Evolutionary conservation across 768 basidiomycete species (phyloP).

Genomic region (Cystofilobasidium bisporidii): DNA sequence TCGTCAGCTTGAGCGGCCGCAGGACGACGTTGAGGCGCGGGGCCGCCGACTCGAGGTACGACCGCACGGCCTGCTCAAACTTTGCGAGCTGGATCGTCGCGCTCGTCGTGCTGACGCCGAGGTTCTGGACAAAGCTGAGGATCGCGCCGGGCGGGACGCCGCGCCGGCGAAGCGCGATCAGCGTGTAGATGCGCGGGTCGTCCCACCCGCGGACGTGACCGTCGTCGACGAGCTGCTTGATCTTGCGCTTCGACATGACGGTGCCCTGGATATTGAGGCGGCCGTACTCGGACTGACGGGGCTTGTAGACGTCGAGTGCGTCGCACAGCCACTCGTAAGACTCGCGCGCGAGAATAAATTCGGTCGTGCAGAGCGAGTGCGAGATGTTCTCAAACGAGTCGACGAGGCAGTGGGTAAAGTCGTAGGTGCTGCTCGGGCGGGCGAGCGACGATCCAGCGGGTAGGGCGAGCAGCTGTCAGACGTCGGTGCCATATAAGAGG

Average conservation of each 20-base stretch:
- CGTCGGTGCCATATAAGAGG: no score
- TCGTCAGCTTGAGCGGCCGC: conserved; percentile 76
- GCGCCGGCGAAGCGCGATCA: conserved; percentile 86
- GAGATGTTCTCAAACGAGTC: conserved; percentile 99
- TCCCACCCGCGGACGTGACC: conserved; percentile 87
- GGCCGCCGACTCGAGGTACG: conserved; percentile 77
- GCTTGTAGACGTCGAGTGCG: conserved; percentile 92
- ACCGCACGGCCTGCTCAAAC: conserved; percentile 80
- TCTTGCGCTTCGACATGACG: conserved; percentile 93
- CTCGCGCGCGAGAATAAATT: conserved; percentile 89
- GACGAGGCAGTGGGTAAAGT: conserved; percentile 94
- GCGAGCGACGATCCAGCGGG: no score
- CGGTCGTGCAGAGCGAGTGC: conserved; percentile 95
- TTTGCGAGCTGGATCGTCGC: conserved; percentile 77
- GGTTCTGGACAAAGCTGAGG: conserved; percentile 76
- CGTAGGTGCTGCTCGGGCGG: conserved; percentile 54
- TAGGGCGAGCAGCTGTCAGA: no score
- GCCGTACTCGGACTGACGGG: conserved; percentile 92
- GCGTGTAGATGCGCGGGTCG: conserved; percentile 91
- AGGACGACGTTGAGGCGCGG: conserved; percentile 87
- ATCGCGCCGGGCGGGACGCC: conserved; percentile 97
- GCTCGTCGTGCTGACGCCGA: conserved; percentile 82
- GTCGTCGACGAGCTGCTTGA: conserved; percentile 74
- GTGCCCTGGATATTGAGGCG: conserved; percentile 86
- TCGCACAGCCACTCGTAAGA: conserved; percentile 99